Evolutionary conservation across 306 rosid genomes (phyloP).

Genomic region (Ammopiptanthus mongolicus): DNA sequence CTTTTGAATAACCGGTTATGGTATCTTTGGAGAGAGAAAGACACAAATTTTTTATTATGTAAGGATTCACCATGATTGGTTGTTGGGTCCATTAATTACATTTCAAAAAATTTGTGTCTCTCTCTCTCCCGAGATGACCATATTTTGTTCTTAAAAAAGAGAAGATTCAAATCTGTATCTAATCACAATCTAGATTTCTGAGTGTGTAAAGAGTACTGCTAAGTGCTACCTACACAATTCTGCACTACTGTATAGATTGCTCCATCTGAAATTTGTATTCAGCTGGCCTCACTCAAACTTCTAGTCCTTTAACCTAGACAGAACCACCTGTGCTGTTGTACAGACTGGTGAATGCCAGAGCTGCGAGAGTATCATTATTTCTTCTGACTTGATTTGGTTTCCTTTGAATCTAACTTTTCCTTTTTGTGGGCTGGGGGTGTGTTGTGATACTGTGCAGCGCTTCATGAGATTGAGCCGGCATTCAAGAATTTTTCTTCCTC

Average conservation of each 20-base stretch:
- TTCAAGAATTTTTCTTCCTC: conserved; percentile 71
- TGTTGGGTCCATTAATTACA: too few relatives aligned
- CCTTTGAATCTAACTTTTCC: background rate
- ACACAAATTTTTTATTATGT: too few relatives aligned
- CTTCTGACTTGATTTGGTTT: background rate
- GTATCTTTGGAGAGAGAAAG: too few relatives aligned
- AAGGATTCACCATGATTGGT: too few relatives aligned
- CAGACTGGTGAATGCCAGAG: background rate
- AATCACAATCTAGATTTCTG: background rate
- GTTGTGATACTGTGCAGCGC: conserved; percentile 50
- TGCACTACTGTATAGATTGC: background rate
- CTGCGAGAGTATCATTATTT: background rate
- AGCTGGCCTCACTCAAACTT: background rate
- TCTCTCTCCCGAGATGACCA: too few relatives aligned
- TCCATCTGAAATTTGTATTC: background rate
- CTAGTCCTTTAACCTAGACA: background rate
- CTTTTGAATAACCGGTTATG: too few relatives aligned
- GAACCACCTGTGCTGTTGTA: background rate
- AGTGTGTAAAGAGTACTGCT: background rate
- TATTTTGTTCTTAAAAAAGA: too few relatives aligned
- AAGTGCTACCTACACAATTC: background rate
- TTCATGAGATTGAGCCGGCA: conserved; percentile 79
- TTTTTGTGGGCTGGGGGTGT: background rate
- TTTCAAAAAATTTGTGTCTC: too few relatives aligned
- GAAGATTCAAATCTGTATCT: too few relatives aligned